phyloP scores from a whole-genome alignment of 805 yeast species.

The Ascoidea asiatica region DNA sequence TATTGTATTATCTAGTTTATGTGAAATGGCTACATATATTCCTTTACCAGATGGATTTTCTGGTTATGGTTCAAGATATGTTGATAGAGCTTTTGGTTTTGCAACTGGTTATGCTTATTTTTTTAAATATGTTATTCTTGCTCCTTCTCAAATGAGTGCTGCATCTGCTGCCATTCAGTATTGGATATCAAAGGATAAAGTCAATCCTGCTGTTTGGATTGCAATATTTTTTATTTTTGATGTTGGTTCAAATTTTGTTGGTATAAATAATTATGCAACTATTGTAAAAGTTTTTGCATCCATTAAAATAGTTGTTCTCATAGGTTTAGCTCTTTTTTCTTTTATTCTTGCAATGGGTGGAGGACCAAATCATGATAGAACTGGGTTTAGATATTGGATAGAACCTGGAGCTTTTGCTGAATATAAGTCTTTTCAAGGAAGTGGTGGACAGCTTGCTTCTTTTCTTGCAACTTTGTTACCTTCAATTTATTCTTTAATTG shows the following conservation, averaged over 20 bases:
- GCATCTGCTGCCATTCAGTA: slow-evolving; percentile 39
- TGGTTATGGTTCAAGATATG: slow-evolving; percentile 45
- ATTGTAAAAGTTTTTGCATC: slow-evolving; percentile 44
- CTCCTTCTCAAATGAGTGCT: slow-evolving; percentile 45
- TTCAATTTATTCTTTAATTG: slow-evolving; percentile 45
- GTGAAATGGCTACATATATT: slow-evolving; percentile 65
- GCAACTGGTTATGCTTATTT: slow-evolving; percentile 61
- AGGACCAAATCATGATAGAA: slow-evolving; percentile 41
- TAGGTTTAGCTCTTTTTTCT: slow-evolving; percentile 36
- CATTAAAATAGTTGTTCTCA: slow-evolving; percentile 38
- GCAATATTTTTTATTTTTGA: slow-evolving; percentile 35
- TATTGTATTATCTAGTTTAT: no score
- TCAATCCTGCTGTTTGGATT: slow-evolving; percentile 46
- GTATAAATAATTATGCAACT: slow-evolving; percentile 42
- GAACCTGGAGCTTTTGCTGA: slow-evolving; percentile 53
- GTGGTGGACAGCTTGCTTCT: slow-evolving; percentile 35
- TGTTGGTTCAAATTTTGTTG: slow-evolving; percentile 31
- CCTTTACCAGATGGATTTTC: slow-evolving; percentile 50
- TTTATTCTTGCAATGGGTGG: slow-evolving; percentile 44
- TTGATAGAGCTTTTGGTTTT: slow-evolving; percentile 53
- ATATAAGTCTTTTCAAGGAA: slow-evolving; percentile 22
- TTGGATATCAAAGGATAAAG: slow-evolving; percentile 42
- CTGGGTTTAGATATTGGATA: slow-evolving; percentile 53
- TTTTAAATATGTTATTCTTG: slow-evolving; percentile 63
- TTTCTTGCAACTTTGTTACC: slow-evolving; percentile 36